Conservation (phyloP, 1,284 basidiomycete species). For the Irpex rosettiformis region DNA sequence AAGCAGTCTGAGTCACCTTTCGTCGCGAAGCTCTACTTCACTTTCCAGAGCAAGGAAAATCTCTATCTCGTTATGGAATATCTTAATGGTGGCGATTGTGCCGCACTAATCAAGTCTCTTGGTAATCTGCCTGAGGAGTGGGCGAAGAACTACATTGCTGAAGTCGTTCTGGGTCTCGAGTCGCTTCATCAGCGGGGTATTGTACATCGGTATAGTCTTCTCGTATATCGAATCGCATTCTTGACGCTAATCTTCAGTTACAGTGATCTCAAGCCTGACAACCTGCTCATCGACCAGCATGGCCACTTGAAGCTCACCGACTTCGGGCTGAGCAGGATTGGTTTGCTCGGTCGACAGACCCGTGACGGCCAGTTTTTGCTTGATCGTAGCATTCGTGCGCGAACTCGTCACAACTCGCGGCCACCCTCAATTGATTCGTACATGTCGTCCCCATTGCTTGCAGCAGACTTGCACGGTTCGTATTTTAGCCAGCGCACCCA, state of each 20-base stretch:
- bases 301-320: conserved; percentile 98
- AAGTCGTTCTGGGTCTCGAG: conserved; percentile 93
- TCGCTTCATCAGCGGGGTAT: conserved; percentile 93
- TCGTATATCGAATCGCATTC: not conserved
- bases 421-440: conserved; percentile 84
- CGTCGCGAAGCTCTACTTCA: conserved; percentile 97
- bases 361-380: conserved; percentile 61
- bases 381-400: conserved; percentile 42
- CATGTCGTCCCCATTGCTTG: conserved; percentile 67
- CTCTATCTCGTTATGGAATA: conserved; percentile 99
- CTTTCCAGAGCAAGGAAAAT: conserved; percentile 99
- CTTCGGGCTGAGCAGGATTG: conserved; percentile 96
- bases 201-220: conserved; percentile 84
- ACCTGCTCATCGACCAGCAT: conserved; percentile 92
- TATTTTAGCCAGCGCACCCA: conserved; percentile 74
- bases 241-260: conserved; percentile 1
- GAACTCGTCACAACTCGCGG: conserved; percentile 63
- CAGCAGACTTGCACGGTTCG: conserved; percentile 60
- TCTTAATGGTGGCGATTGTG: conserved; percentile 95
- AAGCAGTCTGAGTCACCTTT: conserved; percentile 99
- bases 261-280: conserved; percentile 98
- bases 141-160: conserved; percentile 95
- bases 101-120: conserved; percentile 93
- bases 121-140: conserved; percentile 94
- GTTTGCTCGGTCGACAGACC: conserved; percentile 94